Evolutionary conservation across 208 protist genomes (phyloP).

Genomic region (Strigomonas culicis): DNA sequence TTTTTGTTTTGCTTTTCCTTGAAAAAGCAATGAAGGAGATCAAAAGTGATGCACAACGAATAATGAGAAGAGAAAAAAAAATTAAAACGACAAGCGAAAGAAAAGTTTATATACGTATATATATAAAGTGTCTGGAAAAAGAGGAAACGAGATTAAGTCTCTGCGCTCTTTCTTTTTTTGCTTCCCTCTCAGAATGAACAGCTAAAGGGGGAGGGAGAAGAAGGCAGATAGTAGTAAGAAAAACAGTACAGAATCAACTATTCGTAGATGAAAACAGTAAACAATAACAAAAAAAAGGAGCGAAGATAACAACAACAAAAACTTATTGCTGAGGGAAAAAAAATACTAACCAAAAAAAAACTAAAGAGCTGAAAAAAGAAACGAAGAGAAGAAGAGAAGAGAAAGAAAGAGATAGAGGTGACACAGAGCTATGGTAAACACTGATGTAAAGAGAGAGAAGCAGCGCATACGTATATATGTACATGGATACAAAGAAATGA

Average conservation of each 20-base stretch:
- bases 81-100: conserved; percentile 10
- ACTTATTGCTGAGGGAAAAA: background rate
- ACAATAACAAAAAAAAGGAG: background rate
- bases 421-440: too few species aligned
- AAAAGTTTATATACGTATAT: conserved; percentile 10
- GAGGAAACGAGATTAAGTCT: background rate
- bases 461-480: too few species aligned
- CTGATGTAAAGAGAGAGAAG: too few species aligned
- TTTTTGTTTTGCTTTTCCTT: too few species aligned
- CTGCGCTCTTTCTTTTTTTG: too few species aligned
- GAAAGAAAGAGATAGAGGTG: conserved; percentile 7
- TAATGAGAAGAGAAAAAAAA: background rate
- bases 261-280: background rate
- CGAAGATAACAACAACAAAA: background rate
- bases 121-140: background rate
- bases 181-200: too few species aligned
- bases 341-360: background rate
- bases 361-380: background rate
- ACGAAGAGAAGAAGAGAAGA: background rate
- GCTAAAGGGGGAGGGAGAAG: too few species aligned
- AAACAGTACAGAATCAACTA: background rate
- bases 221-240: background rate
- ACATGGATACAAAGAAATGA: too few species aligned
- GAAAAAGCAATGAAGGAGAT: background rate
- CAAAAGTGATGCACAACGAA: background rate